A percentile compares a stretch with the other conserved stretches of the same genome.
Evolutionary conservation across 148 eudicot species (phyloP).

Genomic region (Camellia japonica): DNA sequence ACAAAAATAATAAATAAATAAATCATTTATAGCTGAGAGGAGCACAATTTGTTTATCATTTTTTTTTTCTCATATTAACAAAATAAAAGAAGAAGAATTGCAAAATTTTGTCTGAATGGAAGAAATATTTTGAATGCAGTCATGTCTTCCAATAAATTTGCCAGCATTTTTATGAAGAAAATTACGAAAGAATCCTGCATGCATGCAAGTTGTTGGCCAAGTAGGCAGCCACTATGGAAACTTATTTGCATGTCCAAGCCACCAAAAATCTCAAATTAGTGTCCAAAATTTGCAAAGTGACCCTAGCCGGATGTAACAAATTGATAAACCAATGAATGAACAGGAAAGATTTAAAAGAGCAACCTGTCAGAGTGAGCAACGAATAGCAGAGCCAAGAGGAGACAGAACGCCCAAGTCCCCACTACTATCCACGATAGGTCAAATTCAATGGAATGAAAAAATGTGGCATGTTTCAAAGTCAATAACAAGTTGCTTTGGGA

Average conservation of each 20-base stretch:
- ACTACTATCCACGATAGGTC: neutral
- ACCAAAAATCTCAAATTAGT: constrained; percentile 6
- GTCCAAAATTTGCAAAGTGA: neutral
- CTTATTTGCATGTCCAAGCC: neutral
- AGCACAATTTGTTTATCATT: no score
- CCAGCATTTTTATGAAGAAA: no score
- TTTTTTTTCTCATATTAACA: no score
- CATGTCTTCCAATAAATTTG: no score
- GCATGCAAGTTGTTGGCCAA: neutral
- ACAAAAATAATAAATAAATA: no score
- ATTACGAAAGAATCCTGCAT: no score
- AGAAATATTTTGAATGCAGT: no score
- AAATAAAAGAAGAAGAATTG: no score
- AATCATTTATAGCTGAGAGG: neutral
- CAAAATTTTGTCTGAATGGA: no score
- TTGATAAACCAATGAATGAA: neutral
- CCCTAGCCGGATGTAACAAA: neutral
- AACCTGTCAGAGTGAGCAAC: constrained; percentile 1
- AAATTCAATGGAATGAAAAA: neutral
- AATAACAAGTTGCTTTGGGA: neutral
- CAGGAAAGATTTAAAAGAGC: neutral
- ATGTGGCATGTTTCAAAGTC: neutral
- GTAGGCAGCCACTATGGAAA: neutral
- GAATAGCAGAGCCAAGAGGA: neutral
- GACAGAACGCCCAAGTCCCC: neutral